Conservation (phyloP, 2,329 filamentous ascomycete species). For the Fusarium camptoceras region DNA sequence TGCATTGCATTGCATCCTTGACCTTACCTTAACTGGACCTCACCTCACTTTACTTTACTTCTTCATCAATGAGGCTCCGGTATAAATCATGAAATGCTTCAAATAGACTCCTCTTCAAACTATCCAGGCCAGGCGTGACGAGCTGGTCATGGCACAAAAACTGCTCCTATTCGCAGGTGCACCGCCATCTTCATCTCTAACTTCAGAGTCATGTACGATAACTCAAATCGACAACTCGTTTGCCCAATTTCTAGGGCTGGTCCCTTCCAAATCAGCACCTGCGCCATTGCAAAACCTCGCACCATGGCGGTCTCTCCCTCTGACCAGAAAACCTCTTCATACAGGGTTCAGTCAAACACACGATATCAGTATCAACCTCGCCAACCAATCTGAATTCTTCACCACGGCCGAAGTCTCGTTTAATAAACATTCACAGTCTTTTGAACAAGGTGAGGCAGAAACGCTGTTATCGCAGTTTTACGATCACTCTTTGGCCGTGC, state of each 20-base stretch:
- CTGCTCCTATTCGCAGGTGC: slow-evolving; percentile 56
- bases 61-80: neutral
- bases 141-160: slow-evolving; percentile 41
- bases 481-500: slow-evolving; percentile 79
- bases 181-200: slow-evolving; percentile 48
- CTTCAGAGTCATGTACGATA: slow-evolving; percentile 49
- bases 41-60: neutral
- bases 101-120: neutral
- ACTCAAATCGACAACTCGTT: slow-evolving; percentile 45
- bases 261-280: neutral
- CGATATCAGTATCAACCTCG: slow-evolving; percentile 50
- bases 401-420: slow-evolving; percentile 57
- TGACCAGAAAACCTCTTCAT: slow-evolving; percentile 59
- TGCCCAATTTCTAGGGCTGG: slow-evolving; percentile 43
- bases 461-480: slow-evolving; percentile 73
- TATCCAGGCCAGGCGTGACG: neutral
- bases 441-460: slow-evolving; percentile 50
- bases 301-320: slow-evolving; percentile 66
- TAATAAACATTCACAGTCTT: slow-evolving; percentile 36
- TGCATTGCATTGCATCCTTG: slow-evolving; percentile 1
- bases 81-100: slow-evolving; percentile 10
- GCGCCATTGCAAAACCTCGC: slow-evolving; percentile 52
- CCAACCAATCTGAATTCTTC: slow-evolving; percentile 60
- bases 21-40: slow-evolving; percentile 3
- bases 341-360: slow-evolving; percentile 67